Evolutionary conservation across 1,284 basidiomycete genomes (phyloP).

Genomic region (Trichosporon inkin): DNA sequence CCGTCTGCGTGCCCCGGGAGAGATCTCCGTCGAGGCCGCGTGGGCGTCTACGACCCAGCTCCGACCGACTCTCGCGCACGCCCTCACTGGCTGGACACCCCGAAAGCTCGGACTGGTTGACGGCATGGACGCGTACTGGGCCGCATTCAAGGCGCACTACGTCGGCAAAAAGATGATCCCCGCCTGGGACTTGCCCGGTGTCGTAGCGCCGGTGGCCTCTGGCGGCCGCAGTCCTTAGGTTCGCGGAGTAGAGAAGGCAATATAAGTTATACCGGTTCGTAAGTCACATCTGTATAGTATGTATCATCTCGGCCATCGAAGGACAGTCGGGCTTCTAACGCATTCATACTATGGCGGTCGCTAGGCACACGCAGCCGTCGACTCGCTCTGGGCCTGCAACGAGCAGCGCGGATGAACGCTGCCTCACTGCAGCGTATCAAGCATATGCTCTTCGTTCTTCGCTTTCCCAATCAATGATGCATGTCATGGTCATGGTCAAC

Average conservation of each 20-base stretch:
- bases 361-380: too few relatives aligned
- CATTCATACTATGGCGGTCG: too few relatives aligned
- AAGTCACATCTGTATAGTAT: too few relatives aligned
- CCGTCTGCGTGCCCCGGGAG: slow-evolving; percentile 22
- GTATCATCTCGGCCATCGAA: too few relatives aligned
- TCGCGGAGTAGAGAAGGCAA: not conserved
- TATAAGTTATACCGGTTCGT: not conserved
- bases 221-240: not conserved
- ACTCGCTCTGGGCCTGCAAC: too few relatives aligned
- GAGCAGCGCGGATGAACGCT: too few relatives aligned
- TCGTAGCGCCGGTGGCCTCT: slow-evolving; percentile 10
- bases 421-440: too few relatives aligned
- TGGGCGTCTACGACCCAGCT: slow-evolving; percentile 22
- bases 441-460: too few relatives aligned
- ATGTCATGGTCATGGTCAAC: too few relatives aligned
- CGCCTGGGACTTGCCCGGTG: slow-evolving; percentile 23
- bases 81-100: slow-evolving; percentile 55
- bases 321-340: too few relatives aligned
- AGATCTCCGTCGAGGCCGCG: slow-evolving; percentile 43
- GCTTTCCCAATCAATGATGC: too few relatives aligned
- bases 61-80: slow-evolving; percentile 54
- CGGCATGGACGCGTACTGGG: slow-evolving; percentile 54
- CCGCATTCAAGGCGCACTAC: slow-evolving; percentile 22
- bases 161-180: slow-evolving; percentile 25
- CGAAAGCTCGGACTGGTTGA: slow-evolving; percentile 54